These are phyloP conservation scores for Aquilaria malaccensis DNA, from an alignment of 345 rosid species.

Conservation along the genomic window DNA sequence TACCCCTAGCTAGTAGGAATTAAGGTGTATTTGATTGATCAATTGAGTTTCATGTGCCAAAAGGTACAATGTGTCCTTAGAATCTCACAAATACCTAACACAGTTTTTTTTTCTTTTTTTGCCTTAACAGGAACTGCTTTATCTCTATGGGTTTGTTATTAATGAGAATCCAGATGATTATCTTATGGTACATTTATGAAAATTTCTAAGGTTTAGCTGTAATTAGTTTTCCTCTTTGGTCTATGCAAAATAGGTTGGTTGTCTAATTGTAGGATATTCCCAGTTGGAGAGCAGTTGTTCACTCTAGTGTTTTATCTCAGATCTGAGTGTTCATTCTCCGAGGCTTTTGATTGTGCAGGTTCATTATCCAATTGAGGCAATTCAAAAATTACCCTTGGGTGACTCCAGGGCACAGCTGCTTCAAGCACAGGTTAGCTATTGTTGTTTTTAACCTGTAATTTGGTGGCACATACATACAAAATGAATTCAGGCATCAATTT, in stretches of 20 bases:
- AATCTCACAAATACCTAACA: too few relatives aligned
- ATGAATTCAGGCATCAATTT: too few relatives aligned
- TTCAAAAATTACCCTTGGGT: slow-evolving; percentile 47
- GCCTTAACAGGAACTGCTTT: slow-evolving; percentile 66
- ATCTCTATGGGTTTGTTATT: slow-evolving; percentile 89
- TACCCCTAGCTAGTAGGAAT: too few relatives aligned
- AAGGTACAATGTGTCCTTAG: too few relatives aligned
- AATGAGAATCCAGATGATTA: slow-evolving; percentile 84
- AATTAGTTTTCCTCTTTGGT: background rate
- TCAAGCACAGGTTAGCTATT: slow-evolving; percentile 63
- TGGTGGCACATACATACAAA: background rate
- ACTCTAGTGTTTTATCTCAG: background rate
- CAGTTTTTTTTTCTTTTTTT: too few relatives aligned
- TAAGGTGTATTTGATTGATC: too few relatives aligned
- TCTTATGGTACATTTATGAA: slow-evolving; percentile 57
- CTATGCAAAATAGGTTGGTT: too few relatives aligned
- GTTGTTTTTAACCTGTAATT: background rate
- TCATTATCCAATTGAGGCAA: slow-evolving; percentile 88
- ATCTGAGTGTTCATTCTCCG: too few relatives aligned
- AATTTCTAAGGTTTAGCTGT: slow-evolving; percentile 5
- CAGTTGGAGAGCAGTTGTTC: background rate
- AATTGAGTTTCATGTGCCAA: too few relatives aligned
- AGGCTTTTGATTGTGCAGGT: slow-evolving; percentile 35
- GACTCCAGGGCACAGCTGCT: slow-evolving; percentile 83
- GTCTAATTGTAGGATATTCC: too few relatives aligned